phyloP scores from a whole-genome alignment of 331 rosid genomes.

The Malus hybrid region DNA sequence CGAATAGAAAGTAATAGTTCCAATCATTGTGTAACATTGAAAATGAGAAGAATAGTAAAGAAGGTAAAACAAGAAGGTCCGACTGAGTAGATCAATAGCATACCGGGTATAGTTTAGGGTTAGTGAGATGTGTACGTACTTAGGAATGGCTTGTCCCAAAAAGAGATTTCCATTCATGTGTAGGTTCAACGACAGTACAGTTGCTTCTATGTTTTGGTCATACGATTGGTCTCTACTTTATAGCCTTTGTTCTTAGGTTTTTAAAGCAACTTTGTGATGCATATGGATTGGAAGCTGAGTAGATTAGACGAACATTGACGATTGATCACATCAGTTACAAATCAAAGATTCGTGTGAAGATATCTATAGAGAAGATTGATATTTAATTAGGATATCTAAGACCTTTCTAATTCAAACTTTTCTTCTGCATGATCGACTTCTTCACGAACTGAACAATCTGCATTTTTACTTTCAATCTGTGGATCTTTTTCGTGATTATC shows the following conservation, averaged over 20 bases:
- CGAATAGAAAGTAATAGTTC: background rate
- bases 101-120: background rate
- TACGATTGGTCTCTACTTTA: constrained; percentile 11
- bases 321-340: constrained; percentile 5
- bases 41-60: background rate
- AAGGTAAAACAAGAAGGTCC: no score
- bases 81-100: background rate
- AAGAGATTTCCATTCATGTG: background rate
- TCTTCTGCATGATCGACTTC: background rate
- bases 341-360: background rate
- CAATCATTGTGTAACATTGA: background rate
- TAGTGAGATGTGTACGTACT: background rate
- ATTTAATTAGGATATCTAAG: background rate
- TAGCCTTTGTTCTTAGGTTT: constrained; percentile 5
- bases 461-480: background rate
- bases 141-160: background rate
- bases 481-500: background rate
- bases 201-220: constrained; percentile 10
- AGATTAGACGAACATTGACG: background rate
- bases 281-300: constrained; percentile 12
- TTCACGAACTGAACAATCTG: background rate
- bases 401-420: background rate
- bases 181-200: constrained; percentile 15
- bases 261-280: constrained; percentile 11
- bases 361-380: background rate